Base-by-base conservation (phyloP, 768 basidiomycete genomes). In the Pseudohyphozyma bogoriensis region DNA sequence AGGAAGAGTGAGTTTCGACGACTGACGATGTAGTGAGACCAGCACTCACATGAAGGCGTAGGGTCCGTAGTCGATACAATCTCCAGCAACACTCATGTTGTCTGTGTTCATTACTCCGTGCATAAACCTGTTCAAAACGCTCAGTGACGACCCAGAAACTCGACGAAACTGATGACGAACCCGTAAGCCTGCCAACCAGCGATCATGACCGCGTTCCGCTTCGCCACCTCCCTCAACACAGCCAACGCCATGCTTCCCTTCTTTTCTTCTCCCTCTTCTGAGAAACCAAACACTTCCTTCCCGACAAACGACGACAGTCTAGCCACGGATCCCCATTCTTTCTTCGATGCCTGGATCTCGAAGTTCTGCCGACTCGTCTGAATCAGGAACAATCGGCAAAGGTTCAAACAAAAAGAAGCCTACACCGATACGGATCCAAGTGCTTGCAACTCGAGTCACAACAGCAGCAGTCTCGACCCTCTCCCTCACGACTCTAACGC, bases 121-220 rank as follows among this genome's bases (percentile, higher is more conserved):
- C 51, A 54, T 59, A 49, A 58, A 61, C 40, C 59, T 49, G 33
- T 9, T 18, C 29, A 11, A 5, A 49, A 50, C 6, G 7, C 5
- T 44, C 42, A 44, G 42, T 24, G 42, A 44, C 11, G 35, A 22
- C 20, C 20, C n/a, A 35, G 9, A 33, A 4, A 40, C 4, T 18
- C 15, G n/a, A n/a, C 40, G 29, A 15, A 9, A 18, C 42, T 22
- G 18, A 26, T 26, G n/a, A 12, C 89, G 72, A 87, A 91, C 1
- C 89, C 89, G 72, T 86, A 87, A 10, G 82, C 89, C 74, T 97
- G 93, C 95, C 95, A 97, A 5, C 80, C 85, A 13, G 91, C 95
- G 0, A 91, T 87, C 87, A 92, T 97, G 71, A 77, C 77, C 46
- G 87, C 92, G 71, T 95, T 97, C 70, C 90, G 77, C 72, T 80